These are phyloP conservation scores for Arthrobotrys musiformis DNA, from an alignment of 2,329 filamentous ascomycete species.

Conservation along the genomic window DNA sequence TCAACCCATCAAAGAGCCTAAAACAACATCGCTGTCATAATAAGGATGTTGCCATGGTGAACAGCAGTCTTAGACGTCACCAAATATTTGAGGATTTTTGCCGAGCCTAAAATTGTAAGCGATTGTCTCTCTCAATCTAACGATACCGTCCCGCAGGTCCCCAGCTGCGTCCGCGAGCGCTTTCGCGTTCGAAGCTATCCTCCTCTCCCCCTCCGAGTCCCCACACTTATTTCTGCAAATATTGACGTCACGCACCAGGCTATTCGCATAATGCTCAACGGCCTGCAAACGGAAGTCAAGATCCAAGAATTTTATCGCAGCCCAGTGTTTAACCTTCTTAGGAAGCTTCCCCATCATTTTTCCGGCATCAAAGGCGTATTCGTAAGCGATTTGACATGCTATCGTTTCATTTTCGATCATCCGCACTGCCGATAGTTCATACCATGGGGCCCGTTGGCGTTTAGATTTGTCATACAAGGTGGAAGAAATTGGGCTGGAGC, in stretches of 20 bases:
- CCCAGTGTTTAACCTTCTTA: not conserved
- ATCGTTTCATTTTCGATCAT: constrained; percentile 15
- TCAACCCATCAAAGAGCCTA: too few relatives aligned
- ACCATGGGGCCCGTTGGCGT: constrained; percentile 1
- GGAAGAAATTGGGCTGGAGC: not conserved
- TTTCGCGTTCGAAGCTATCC: constrained; percentile 7
- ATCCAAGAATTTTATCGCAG: constrained; percentile 5
- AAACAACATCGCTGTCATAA: too few relatives aligned
- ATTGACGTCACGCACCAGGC: not conserved
- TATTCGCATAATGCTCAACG: not conserved
- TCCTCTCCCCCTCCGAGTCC: not conserved
- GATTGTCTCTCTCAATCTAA: constrained; percentile 21
- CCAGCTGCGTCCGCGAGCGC: not conserved
- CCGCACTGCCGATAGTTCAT: not conserved
- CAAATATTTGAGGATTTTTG: too few relatives aligned
- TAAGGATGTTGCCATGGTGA: too few relatives aligned
- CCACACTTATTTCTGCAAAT: constrained; percentile 3
- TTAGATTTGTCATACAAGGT: too few relatives aligned
- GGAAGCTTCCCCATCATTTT: too few relatives aligned
- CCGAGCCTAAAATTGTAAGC: too few relatives aligned
- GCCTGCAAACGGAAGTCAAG: constrained; percentile 28
- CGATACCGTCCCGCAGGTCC: not conserved
- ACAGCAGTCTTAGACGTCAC: too few relatives aligned
- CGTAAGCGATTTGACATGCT: constrained; percentile 12
- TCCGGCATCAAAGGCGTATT: constrained; percentile 9